Conservation (phyloP, 139 green algal species). For the Picochlorum sp. region DNA sequence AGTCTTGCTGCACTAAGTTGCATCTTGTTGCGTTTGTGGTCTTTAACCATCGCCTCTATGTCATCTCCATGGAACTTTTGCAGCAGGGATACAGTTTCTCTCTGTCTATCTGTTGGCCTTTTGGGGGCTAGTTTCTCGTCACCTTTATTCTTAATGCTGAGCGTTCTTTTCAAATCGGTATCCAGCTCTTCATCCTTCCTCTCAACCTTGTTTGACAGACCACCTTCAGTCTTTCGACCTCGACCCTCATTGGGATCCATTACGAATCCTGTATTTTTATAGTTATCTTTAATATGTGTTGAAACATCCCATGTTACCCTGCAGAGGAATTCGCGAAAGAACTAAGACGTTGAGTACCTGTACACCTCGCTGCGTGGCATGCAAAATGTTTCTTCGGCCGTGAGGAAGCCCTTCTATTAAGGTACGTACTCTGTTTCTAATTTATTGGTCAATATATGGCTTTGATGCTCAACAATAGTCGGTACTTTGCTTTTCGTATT, state of each 20-base stretch:
- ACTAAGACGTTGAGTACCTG: not conserved
- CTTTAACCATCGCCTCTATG: constrained; percentile 29
- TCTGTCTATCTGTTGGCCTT: constrained; percentile 28
- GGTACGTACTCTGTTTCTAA: constrained; percentile 15
- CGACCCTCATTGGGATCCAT: constrained; percentile 16
- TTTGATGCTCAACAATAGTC: constrained; percentile 2
- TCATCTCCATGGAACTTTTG: constrained; percentile 22
- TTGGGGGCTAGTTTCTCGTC: constrained; percentile 22
- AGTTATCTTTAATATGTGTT: constrained; percentile 16
- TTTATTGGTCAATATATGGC: constrained; percentile 8
- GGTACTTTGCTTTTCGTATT: constrained; percentile 12
- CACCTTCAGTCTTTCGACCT: constrained; percentile 11
- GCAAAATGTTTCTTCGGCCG: too few relatives aligned
- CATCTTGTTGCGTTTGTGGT: constrained; percentile 45
- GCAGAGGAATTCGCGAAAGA: not conserved
- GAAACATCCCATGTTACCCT: constrained; percentile 12
- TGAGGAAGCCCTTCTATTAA: too few relatives aligned
- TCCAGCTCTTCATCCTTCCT: not conserved
- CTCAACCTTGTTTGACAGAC: not conserved
- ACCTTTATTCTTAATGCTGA: not conserved
- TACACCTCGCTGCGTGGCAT: not conserved
- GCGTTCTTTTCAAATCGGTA: not conserved
- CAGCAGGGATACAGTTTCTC: constrained; percentile 18
- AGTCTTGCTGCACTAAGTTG: constrained; percentile 30
- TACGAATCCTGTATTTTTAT: constrained; percentile 10